These are phyloP conservation scores for Trapa incisa DNA, from an alignment of 345 rosid genomes.

Conservation along the genomic window DNA sequence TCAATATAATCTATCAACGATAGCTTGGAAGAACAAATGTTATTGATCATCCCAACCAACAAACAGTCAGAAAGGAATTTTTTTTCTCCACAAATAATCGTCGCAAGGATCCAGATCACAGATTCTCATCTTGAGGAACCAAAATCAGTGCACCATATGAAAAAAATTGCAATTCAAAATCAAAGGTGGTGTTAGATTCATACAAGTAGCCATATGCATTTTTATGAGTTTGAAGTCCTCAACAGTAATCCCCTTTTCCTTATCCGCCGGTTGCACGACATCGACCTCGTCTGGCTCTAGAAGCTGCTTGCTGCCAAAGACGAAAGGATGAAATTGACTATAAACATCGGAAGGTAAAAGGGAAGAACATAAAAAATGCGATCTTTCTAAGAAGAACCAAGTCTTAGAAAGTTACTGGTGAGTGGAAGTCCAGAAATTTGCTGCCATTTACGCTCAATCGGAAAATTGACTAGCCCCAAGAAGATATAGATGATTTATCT, in stretches of 20 bases:
- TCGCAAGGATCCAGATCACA: background rate
- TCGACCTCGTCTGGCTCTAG: conserved; percentile 75
- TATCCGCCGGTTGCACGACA: conserved; percentile 59
- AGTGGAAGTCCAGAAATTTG: conserved; percentile 93
- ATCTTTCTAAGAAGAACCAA: background rate
- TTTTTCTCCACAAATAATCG: background rate
- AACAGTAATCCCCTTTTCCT: conserved; percentile 63
- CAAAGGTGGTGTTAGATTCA: background rate
- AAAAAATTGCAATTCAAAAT: background rate
- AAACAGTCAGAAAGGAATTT: background rate
- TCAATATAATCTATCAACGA: background rate
- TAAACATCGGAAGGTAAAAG: conserved; percentile 1
- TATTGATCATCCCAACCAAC: background rate
- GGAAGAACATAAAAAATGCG: background rate
- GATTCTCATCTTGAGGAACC: background rate
- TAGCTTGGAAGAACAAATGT: background rate
- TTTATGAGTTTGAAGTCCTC: conserved; percentile 88
- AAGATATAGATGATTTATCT: background rate
- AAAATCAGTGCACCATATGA: background rate
- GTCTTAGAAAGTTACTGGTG: conserved; percentile 38
- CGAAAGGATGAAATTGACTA: conserved; percentile 3
- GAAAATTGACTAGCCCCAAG: background rate
- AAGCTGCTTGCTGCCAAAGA: conserved; percentile 56
- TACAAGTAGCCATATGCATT: conserved; percentile 77
- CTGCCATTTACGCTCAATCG: conserved; percentile 37